Evolutionary conservation across 441 rosid species (phyloP), one percentile per base, ranked within the genome.

Genomic region (Francoa sonchifolia): DNA sequence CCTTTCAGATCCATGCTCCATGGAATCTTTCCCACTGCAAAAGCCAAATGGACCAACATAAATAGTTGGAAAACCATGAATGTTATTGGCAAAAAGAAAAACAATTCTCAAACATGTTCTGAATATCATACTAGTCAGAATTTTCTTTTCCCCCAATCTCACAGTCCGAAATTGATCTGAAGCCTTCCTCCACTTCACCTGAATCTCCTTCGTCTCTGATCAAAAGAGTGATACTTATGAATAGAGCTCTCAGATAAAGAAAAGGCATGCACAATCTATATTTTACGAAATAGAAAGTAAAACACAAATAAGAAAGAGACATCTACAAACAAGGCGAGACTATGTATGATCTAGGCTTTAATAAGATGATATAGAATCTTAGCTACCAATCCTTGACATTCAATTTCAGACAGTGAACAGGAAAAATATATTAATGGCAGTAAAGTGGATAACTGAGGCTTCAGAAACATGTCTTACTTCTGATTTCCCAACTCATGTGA

Each of bases 401-500:
- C 39, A 11, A 16, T 28, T 12, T 15, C 17, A 18, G 17, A 15
- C 47, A 52, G 39, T 33, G 19, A 42, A 16, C 8, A 18, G 48
- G 30, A 19, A 26, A 60, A 26, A 11, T 44, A 35, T n/a, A 54
- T 5, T 27, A 28, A 41, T 14, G 9, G 44, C 13, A 17, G 28
- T 25, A 39, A 23, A 20, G 42, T 23, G 30, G 23, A 39, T 4
- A 39, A 4, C 7, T 6, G 44, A 60, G 42, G 21, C n/a, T 21
- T 13, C 15, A 42, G 19, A 46, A 49, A 42, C 39, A 37, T 18
- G 23, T 53, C 80, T 71, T 66, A 74, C 88, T 57, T 68, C 44
- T 64, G 74, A 67, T 54, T 21, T 36, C 62, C 70, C 14, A 58
- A 57, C 31, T 71, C 76, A 67, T 77, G 83, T 47, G 83, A 51